These are phyloP conservation scores for Periconia sp. DNA, from an alignment of 2,329 filamentous ascomycete genomes.

Conservation along the genomic window DNA sequence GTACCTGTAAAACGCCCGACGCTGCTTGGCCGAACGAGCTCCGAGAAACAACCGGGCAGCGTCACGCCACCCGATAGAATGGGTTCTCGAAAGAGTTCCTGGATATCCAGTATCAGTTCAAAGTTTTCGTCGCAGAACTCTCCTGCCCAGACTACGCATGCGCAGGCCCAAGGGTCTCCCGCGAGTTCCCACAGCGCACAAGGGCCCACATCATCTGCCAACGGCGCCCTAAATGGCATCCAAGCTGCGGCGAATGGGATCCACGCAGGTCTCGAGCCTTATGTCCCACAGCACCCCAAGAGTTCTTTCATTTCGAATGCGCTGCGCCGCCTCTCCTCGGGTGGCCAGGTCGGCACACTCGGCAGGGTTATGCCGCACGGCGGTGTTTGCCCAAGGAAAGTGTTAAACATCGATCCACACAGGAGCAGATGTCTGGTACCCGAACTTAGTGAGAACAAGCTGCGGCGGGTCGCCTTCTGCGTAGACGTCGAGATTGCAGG, in stretches of 20 bases:
- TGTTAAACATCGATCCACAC: conserved; percentile 84
- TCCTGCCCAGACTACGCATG: conserved; percentile 39
- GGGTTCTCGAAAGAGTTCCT: conserved; percentile 70
- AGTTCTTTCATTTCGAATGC: conserved; percentile 81
- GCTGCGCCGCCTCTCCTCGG: conserved; percentile 79
- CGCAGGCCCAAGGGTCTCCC: conserved; percentile 41
- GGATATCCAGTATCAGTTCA: conserved; percentile 91
- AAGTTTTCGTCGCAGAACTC: conserved; percentile 75
- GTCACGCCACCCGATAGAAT: conserved; percentile 38
- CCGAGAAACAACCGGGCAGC: conserved; percentile 42
- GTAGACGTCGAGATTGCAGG: conserved; percentile 97
- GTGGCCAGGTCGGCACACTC: conserved; percentile 50
- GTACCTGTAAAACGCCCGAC: conserved; percentile 47
- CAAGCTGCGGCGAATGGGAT: conserved; percentile 32
- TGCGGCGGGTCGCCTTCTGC: conserved; percentile 90
- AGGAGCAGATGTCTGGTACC: conserved; percentile 79
- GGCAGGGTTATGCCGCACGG: conserved; percentile 64
- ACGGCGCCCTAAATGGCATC: conserved; percentile 48
- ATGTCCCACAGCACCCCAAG: conserved; percentile 77
- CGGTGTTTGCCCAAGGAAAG: conserved; percentile 76
- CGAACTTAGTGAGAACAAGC: conserved; percentile 79
- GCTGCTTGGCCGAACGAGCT: conserved; percentile 49
- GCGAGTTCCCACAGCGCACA: conserved; percentile 49
- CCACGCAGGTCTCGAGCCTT: conserved; percentile 59
- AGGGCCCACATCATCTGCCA: conserved; percentile 59